Base-by-base conservation (phyloP, 768 basidiomycete genomes). In the Paxillus rubicundulus region DNA sequence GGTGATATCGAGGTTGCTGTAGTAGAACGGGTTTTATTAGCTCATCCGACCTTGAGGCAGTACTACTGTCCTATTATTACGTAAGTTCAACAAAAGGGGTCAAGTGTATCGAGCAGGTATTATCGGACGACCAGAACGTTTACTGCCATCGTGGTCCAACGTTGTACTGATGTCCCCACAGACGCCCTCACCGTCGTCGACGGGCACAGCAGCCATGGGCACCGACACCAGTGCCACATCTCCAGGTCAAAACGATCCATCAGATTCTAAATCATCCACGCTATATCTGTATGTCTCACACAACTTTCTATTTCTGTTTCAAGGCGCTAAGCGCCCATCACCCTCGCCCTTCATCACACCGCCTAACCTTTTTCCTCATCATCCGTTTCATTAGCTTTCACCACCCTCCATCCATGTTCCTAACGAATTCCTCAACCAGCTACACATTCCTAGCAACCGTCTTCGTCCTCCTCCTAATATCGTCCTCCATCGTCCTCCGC, bases 401-500 rank as follows among this genome's bases (percentile, higher is more conserved):
- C 20, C 46, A 38, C 20, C 27, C 37, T 52, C 5, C 28, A 47
- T 20, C 33, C 24, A 33, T 27, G n/a, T 27, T 45, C 47, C 30
- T 45, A 9, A 55, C 43, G 51, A 39, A 52, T 6, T 40, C 45
- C 16, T 51, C 60, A 8, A 65, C 53, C 64, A 86, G 84, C 24
- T 82, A 85, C 67, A 87, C 86, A 4, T 89, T 87, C 60, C 78
- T 88, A 34, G 84, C 86, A 20, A 87, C 86, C 4, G 77, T 89
- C 21, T 75, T 86, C 57, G 73, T 88, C 40, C 79, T 89, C 55
- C 74, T 89, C 16, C 71, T 81, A 39, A 77, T 88, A 47, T 87
- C 85, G 9, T 80, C 74, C 38, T 77, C 79, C 6, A 82, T 89
- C 57, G 76, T 87, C 49, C 69, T 84, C 43, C 79, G 87, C 40